phyloP scores from a whole-genome alignment of 2,329 filamentous ascomycete species.

The Pestalotiopsis sp. region DNA sequence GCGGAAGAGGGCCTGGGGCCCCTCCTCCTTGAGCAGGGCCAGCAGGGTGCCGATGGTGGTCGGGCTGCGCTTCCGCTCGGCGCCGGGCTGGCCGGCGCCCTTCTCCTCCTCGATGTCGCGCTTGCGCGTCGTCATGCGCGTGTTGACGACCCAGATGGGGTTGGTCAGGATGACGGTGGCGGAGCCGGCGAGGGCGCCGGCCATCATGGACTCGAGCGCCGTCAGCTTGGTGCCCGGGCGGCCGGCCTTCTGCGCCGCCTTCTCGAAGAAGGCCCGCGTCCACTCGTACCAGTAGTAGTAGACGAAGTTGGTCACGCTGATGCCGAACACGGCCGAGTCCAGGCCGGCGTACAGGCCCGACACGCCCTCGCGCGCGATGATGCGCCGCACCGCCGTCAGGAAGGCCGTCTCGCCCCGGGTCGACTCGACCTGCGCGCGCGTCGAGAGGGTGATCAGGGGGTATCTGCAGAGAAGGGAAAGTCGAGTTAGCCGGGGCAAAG shows the following conservation, averaged over 20 bases:
- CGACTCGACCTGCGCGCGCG: conserved; percentile 95
- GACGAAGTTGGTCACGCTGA: conserved; percentile 98
- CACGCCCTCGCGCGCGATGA: conserved; percentile 89
- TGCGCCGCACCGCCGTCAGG: conserved; percentile 77
- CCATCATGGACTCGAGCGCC: conserved; percentile 90
- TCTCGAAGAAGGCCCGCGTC: conserved; percentile 84
- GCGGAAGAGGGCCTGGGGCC: conserved; percentile 80
- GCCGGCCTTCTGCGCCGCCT: conserved; percentile 70
- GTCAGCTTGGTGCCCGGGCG: conserved; percentile 80
- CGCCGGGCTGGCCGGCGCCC: conserved; percentile 41
- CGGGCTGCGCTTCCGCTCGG: conserved; percentile 47
- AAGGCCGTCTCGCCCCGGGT: conserved; percentile 87
- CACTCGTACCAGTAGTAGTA: conserved; percentile 99
- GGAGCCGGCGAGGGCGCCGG: conserved; percentile 88
- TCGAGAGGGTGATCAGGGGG: conserved; percentile 95
- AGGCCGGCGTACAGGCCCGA: conserved; percentile 88
- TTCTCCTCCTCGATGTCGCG: conserved; percentile 38
- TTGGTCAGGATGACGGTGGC: conserved; percentile 96
- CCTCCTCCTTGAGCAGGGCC: conserved; percentile 79
- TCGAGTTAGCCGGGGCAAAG: background rate
- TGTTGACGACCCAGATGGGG: conserved; percentile 99
- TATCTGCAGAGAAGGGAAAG: conserved; percentile 58
- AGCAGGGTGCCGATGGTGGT: conserved; percentile 81
- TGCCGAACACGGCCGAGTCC: conserved; percentile 92
- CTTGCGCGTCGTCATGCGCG: conserved; percentile 91